phyloP scores from a whole-genome alignment of 73 alveolate species.

The Paramecium pentaurelia region DNA sequence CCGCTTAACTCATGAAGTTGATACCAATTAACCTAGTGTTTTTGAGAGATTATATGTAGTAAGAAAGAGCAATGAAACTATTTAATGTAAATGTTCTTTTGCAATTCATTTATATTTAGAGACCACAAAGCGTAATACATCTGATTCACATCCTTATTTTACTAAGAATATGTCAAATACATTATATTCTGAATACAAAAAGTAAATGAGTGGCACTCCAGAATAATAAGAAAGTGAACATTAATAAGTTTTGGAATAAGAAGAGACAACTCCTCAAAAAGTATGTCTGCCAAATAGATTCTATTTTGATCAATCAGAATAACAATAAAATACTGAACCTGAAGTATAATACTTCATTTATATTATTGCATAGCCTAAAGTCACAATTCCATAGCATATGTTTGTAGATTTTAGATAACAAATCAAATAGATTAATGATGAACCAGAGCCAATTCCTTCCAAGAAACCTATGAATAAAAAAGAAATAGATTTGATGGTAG shows the following conservation, averaged over 20 bases:
- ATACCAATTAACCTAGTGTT: background rate
- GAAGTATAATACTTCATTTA: background rate
- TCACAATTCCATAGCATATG: conserved; percentile 38
- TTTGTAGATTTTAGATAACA: background rate
- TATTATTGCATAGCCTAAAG: background rate
- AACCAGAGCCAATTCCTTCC: conserved; percentile 31
- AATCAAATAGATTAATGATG: background rate
- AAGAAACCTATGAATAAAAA: background rate
- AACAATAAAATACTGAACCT: background rate
- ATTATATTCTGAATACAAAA: background rate
- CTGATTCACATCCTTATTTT: conserved; percentile 31
- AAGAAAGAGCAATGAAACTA: conserved; percentile 25
- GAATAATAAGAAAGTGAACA: background rate
- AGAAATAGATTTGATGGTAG: conserved; percentile 15
- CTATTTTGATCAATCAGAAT: background rate
- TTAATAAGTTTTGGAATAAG: background rate
- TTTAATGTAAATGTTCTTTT: background rate
- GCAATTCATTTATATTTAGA: background rate
- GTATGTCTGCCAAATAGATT: background rate
- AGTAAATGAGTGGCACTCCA: background rate
- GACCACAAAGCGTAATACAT: conserved; percentile 1
- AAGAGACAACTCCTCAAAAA: background rate
- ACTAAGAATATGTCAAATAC: conserved; percentile 10
- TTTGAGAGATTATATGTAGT: conserved; percentile 31
- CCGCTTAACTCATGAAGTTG: background rate